Evolutionary conservation across 1,284 basidiomycete genomes (phyloP).

Genomic region (Volvariella surrecta): DNA sequence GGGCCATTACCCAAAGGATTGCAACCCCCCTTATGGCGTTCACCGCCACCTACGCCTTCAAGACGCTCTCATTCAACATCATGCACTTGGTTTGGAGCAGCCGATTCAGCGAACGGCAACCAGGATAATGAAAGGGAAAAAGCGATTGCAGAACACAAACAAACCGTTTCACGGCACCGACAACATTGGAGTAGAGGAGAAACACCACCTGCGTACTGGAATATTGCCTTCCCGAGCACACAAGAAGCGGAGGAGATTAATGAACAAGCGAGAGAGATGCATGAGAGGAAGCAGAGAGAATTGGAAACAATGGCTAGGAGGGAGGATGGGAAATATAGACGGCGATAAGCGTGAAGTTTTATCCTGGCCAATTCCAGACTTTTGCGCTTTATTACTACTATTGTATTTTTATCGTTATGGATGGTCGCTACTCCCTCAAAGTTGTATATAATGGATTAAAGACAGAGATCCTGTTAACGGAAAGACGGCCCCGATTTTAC

Average conservation of each 20-base stretch:
- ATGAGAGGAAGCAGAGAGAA: constrained; percentile 48
- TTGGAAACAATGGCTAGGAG: constrained; percentile 52
- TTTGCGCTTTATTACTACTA: too few species aligned
- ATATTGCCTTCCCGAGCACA: constrained; percentile 83
- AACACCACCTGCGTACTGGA: constrained; percentile 84
- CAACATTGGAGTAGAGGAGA: constrained; percentile 59
- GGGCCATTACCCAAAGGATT: constrained; percentile 60
- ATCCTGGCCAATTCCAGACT: too few species aligned
- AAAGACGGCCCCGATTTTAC: too few species aligned
- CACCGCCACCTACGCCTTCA: constrained; percentile 35
- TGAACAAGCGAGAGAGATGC: constrained; percentile 59
- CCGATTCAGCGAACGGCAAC: too few species aligned
- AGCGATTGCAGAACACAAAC: constrained; percentile 48
- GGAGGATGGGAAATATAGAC: constrained; percentile 30
- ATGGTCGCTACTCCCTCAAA: too few species aligned
- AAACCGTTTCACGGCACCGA: constrained; percentile 75
- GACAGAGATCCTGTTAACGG: too few species aligned
- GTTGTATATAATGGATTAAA: too few species aligned
- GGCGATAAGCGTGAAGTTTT: constrained; percentile 8
- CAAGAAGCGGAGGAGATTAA: constrained; percentile 75
- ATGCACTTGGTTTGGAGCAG: too few species aligned
- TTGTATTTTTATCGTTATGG: too few species aligned
- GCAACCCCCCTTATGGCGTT: constrained; percentile 63
- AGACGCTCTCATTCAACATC: constrained; percentile 16
- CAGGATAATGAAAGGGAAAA: not conserved